phyloP scores from a whole-genome alignment of 768 basidiomycete genomes.

The Lentinula boryana region DNA sequence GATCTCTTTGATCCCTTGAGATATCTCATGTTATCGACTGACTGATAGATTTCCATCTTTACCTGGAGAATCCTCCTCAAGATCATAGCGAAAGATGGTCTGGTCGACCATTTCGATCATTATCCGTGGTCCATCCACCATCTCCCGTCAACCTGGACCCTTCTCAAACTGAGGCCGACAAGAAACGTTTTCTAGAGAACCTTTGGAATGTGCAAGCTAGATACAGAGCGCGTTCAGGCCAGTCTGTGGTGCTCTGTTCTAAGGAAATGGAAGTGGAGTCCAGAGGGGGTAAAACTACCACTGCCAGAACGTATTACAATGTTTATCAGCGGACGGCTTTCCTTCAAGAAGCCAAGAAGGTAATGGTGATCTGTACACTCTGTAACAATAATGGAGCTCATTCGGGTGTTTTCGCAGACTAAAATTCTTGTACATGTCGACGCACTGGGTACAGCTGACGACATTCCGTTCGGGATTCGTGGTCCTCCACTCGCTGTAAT shows the following conservation, averaged over 20 bases:
- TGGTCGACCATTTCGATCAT: conserved; percentile 76
- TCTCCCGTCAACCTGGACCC: conserved; percentile 62
- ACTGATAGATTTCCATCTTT: conserved; percentile 72
- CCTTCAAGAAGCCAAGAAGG: conserved; percentile 76
- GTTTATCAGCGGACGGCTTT: conserved; percentile 81
- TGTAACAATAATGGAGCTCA: neutral
- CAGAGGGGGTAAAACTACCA: conserved; percentile 50
- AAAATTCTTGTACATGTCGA: conserved; percentile 89
- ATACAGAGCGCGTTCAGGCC: conserved; percentile 65
- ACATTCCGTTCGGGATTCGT: conserved; percentile 67
- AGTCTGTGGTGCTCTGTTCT: conserved; percentile 65
- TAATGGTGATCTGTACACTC: conserved; percentile 16
- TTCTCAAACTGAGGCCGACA: conserved; percentile 55
- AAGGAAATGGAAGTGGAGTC: conserved; percentile 75
- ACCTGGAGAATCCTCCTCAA: conserved; percentile 74
- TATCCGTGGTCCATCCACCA: conserved; percentile 75
- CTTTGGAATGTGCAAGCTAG: conserved; percentile 85
- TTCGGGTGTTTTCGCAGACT: conserved; percentile 41
- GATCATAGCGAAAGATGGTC: conserved; percentile 87
- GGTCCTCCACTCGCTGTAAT: conserved; percentile 75
- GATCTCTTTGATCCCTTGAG: neutral
- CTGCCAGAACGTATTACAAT: conserved; percentile 84
- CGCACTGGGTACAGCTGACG: conserved; percentile 65
- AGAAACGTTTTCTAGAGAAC: conserved; percentile 81
- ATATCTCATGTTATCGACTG: neutral